Percentiles rank a stretch among this genome's conserved stretches.
Conservation (phyloP, 2,329 filamentous ascomycete genomes). For the Stachybotrys echinatus region DNA sequence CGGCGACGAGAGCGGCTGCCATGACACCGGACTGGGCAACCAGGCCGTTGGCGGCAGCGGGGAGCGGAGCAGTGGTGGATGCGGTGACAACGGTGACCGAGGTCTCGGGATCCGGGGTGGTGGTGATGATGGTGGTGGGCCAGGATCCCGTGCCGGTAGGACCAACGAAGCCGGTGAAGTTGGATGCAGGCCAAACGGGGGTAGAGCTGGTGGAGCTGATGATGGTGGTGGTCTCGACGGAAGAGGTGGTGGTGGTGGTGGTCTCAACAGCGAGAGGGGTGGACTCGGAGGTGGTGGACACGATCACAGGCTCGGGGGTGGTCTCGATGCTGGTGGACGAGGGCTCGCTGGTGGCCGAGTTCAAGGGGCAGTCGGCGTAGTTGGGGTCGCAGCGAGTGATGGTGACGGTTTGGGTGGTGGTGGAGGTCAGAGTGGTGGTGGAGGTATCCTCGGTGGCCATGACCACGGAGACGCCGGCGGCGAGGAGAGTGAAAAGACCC, state of each 20-base stretch:
- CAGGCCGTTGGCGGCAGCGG: conserved; percentile 27
- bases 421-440: conserved; percentile 38
- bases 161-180: conserved; percentile 22
- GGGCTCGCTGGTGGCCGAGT: conserved; percentile 15
- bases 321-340: conserved; percentile 15
- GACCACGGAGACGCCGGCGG: conserved; percentile 32
- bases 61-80: conserved; percentile 9
- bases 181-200: conserved; percentile 23
- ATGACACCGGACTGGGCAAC: conserved; percentile 34
- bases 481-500: conserved; percentile 34
- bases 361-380: conserved; percentile 36
- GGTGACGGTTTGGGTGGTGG: conserved; percentile 37
- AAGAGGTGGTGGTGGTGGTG: conserved; percentile 12
- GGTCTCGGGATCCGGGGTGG: conserved; percentile 14
- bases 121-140: conserved; percentile 14
- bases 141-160: conserved; percentile 13
- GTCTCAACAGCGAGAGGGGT: conserved; percentile 30
- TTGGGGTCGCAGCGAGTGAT: conserved; percentile 42
- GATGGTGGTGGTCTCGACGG: conserved; percentile 13
- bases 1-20: conserved; percentile 24
- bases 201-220: conserved; percentile 16
- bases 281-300: conserved; percentile 12
- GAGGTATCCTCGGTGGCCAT: conserved; percentile 21
- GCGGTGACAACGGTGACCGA: conserved; percentile 10
- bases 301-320: conserved; percentile 7